Evolutionary conservation across 1,139 yeast genomes (phyloP), one percentile per base, ranked within the genome.

Genomic region (Pichia sp.): DNA sequence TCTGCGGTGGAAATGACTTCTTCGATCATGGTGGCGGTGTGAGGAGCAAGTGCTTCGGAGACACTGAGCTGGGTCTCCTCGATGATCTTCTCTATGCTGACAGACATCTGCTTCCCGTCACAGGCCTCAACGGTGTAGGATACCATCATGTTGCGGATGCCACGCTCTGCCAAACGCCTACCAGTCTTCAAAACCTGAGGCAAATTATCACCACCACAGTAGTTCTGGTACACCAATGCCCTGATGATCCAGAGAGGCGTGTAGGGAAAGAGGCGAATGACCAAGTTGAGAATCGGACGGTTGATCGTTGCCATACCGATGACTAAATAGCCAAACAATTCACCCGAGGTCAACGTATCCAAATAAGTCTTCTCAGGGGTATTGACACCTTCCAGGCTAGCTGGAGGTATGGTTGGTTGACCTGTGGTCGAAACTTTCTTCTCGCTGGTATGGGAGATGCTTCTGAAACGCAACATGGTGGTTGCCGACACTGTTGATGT

Each of bases 81-180:
- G 39, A 88, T 85, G 54, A 86, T 84, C 60, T 74, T 77, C 46
- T 79, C 71, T 45, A 89, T 84, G 66, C 80, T 83, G 55, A 87
- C 77, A 58, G 80, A 76, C 58, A 75, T 74, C 18, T 70, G 69
- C 55, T 75, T 76, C 34, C 96, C 96, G 60, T 88, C 89, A 54
- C 96, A 85, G 52, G 95, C 96, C 70, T 93, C 99, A 51, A 90
- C 90, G 19, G 97, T 89, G 69, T 90, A 82, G 3, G 95, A 85
- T 41, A 91, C 75, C 96, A 93, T 90, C 95, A 90, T 88, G 73
- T 91, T 91, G 61, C 87, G 82, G 65, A 90, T 86, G 13, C 96
- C 96, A 57, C 96, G 76, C 53, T 76, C 69, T 53, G 80, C 74
- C 59, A 93, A 75, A 56, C 81, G 74, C 50, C 74, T 72, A 51